phyloP scores from a whole-genome alignment of 345 rosid species.

The Barbarea vulgaris region DNA sequence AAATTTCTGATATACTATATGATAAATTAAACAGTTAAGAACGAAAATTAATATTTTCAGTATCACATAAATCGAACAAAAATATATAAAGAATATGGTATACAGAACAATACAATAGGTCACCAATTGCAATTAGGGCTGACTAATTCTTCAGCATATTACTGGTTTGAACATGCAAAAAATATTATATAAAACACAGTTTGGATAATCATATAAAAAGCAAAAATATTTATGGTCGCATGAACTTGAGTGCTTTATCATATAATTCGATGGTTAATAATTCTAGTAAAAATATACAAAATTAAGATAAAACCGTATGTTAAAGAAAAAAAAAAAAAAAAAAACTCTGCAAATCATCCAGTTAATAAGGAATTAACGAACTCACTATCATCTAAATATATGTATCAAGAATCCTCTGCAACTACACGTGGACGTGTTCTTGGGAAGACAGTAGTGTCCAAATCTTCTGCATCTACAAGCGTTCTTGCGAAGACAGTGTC shows the following conservation, averaged over 20 bases:
- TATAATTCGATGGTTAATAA: not conserved
- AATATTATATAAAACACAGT: not conserved
- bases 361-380: slow-evolving; percentile 22
- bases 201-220: not conserved
- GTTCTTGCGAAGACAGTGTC: slow-evolving; percentile 1
- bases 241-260: not conserved
- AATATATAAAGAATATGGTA: not conserved
- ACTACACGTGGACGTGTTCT: not conserved
- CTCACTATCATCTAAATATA: not conserved
- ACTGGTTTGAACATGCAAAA: not conserved
- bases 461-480: not conserved
- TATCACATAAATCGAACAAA: not conserved
- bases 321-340: not conserved
- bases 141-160: not conserved
- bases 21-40: not conserved
- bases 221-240: not conserved
- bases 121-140: not conserved
- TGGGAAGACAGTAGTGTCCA: slow-evolving; percentile 11
- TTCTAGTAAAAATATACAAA: not conserved
- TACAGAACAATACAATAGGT: not conserved
- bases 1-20: not conserved
- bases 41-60: not conserved
- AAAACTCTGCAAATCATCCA: not conserved
- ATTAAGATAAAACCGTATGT: not conserved
- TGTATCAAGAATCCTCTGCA: slow-evolving; percentile 13